phyloP scores from a whole-genome alignment of 2,329 filamentous ascomycete species.

The Dendrostoma leiphaemia region DNA sequence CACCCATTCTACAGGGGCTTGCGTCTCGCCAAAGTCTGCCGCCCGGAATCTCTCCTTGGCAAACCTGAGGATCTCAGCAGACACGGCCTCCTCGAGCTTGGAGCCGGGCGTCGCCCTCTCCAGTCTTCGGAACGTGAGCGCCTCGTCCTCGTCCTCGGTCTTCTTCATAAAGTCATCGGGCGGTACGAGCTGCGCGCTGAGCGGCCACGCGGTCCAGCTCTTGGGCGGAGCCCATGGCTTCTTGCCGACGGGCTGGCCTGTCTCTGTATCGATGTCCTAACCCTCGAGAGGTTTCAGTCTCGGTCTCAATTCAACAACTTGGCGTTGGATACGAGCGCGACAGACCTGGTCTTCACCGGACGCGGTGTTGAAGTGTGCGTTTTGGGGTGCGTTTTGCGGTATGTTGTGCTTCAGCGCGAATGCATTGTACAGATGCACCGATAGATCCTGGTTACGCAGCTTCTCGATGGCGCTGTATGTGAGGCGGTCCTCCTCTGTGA shows the following conservation, averaged over 20 bases:
- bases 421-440: slow-evolving; percentile 76
- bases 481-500: slow-evolving; percentile 61
- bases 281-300: too few relatives aligned
- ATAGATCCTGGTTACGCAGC: slow-evolving; percentile 64
- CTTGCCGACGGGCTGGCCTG: slow-evolving; percentile 25
- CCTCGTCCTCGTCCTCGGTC: slow-evolving; percentile 45
- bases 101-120: slow-evolving; percentile 50
- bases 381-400: slow-evolving; percentile 9
- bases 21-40: slow-evolving; percentile 27
- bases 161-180: slow-evolving; percentile 48
- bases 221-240: slow-evolving; percentile 51
- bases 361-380: too few relatives aligned
- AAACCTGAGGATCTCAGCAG: slow-evolving; percentile 61
- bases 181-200: slow-evolving; percentile 62
- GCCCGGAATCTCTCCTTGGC: slow-evolving; percentile 65
- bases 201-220: slow-evolving; percentile 83
- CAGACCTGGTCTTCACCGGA: slow-evolving; percentile 13
- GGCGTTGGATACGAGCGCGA: too few relatives aligned
- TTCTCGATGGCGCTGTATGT: slow-evolving; percentile 63
- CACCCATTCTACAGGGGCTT: background rate
- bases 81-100: slow-evolving; percentile 67
- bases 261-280: slow-evolving; percentile 28
- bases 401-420: slow-evolving; percentile 61
- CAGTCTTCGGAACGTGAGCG: slow-evolving; percentile 47
- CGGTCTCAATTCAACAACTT: too few relatives aligned